phyloP scores from a whole-genome alignment of 2,329 filamentous ascomycete genomes.

The Aspergillus uvarum region DNA sequence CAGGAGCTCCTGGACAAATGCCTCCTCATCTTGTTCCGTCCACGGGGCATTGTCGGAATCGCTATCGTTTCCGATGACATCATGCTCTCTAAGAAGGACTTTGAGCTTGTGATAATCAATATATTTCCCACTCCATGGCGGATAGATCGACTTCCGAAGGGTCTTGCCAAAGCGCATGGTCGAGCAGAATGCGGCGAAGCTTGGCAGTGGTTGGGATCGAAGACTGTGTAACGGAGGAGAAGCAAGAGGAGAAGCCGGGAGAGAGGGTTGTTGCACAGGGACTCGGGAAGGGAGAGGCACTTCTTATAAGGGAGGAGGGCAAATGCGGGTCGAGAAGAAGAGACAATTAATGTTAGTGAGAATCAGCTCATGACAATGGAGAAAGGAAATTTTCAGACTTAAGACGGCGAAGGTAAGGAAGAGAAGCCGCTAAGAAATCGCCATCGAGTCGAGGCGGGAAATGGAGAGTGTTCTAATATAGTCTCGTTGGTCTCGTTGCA shows the following conservation, averaged over 20 bases:
- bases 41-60: slow-evolving; percentile 64
- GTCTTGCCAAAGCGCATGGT: slow-evolving; percentile 93
- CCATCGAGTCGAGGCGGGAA: slow-evolving; percentile 1
- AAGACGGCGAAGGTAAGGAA: neutral
- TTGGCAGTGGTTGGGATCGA: neutral
- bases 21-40: slow-evolving; percentile 92
- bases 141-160: slow-evolving; percentile 73
- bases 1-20: slow-evolving; percentile 91
- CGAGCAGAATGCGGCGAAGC: slow-evolving; percentile 5
- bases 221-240: neutral
- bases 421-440: neutral
- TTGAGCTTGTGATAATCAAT: slow-evolving; percentile 96
- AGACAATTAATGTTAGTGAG: neutral
- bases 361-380: no score
- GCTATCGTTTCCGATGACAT: slow-evolving; percentile 47
- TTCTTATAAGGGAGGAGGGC: neutral
- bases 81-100: slow-evolving; percentile 77
- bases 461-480: neutral
- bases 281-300: neutral
- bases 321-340: neutral
- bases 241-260: neutral
- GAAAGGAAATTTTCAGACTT: neutral
- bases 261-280: neutral
- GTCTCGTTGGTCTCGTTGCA: neutral
- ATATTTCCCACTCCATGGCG: slow-evolving; percentile 89